A percentile compares a stretch with the other conserved stretches of the same genome.
phyloP scores from a whole-genome alignment of 441 rosid species.

The Erodium trifolium region DNA sequence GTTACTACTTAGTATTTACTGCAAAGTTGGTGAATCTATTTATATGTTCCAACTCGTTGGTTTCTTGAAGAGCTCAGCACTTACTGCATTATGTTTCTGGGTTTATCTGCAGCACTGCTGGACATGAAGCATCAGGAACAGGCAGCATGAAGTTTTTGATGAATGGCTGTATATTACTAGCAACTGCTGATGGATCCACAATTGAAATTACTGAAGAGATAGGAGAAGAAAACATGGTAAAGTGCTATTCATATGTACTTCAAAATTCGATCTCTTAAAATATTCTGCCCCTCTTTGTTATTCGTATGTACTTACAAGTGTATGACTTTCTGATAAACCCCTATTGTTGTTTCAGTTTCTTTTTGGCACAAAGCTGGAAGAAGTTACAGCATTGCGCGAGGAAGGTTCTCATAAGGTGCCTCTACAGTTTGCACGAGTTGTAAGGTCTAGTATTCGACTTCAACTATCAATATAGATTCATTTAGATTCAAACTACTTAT shows the following conservation, averaged over 20 bases:
- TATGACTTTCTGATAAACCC: conserved; percentile 8
- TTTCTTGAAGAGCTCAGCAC: too few species aligned
- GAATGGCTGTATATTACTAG: conserved; percentile 50
- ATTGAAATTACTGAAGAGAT: conserved; percentile 42
- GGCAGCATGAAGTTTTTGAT: conserved; percentile 49
- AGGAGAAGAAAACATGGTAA: conserved; percentile 39
- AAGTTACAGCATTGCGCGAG: conserved; percentile 35
- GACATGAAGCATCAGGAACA: conserved; percentile 61
- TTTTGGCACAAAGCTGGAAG: conserved; percentile 39
- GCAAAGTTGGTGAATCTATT: too few species aligned
- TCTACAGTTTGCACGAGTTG: conserved; percentile 47
- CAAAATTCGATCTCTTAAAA: too few species aligned
- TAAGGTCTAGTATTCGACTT: conserved; percentile 25
- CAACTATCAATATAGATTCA: neutral
- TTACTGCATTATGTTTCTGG: too few species aligned
- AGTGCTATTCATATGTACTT: neutral
- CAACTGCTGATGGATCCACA: conserved; percentile 46
- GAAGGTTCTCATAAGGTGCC: conserved; percentile 33
- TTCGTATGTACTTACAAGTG: too few species aligned
- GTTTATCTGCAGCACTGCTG: conserved; percentile 38
- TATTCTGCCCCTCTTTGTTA: too few species aligned
- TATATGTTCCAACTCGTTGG: too few species aligned
- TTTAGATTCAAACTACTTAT: neutral
- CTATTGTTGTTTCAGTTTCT: conserved; percentile 30
- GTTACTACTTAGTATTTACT: neutral